phyloP scores from a whole-genome alignment of 306 rosid genomes.

The Prunus mira region DNA sequence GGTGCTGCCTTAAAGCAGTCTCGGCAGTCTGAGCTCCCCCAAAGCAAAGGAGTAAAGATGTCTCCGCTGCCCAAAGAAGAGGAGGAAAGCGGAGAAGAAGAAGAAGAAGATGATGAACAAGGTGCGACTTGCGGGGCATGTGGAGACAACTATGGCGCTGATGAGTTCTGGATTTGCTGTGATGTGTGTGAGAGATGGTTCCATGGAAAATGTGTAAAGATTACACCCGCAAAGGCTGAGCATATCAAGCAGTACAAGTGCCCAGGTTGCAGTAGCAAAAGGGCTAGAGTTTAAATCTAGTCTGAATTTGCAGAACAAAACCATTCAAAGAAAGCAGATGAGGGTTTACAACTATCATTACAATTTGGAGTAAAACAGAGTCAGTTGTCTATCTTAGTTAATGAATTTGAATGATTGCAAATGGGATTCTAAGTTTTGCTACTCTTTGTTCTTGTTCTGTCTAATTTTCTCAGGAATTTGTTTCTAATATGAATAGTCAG shows the following conservation, averaged over 20 bases:
- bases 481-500: conserved; percentile 57
- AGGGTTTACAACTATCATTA: conserved; percentile 37
- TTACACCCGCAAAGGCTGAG: conserved; percentile 92
- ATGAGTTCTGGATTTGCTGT: conserved; percentile 92
- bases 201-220: conserved; percentile 90
- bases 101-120: conserved; percentile 87
- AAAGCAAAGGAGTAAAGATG: conserved; percentile 79
- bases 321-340: conserved; percentile 24
- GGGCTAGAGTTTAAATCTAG: conserved; percentile 59
- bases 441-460: conserved; percentile 47
- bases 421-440: conserved; percentile 74
- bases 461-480: conserved; percentile 48
- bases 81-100: conserved; percentile 92
- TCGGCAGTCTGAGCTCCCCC: conserved; percentile 73
- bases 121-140: conserved; percentile 95
- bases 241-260: conserved; percentile 95
- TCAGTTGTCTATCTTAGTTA: conserved; percentile 54
- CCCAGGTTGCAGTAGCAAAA: conserved; percentile 89
- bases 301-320: conserved; percentile 32
- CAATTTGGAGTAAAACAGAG: conserved; percentile 46
- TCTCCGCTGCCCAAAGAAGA: conserved; percentile 90
- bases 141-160: conserved; percentile 78
- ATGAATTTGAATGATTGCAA: conserved; percentile 63
- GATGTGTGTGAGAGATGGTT: conserved; percentile 91
- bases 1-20: conserved; percentile 47